Evolutionary conservation across 2,329 filamentous ascomycete species (phyloP).

Genomic region (Alternaria sp.): DNA sequence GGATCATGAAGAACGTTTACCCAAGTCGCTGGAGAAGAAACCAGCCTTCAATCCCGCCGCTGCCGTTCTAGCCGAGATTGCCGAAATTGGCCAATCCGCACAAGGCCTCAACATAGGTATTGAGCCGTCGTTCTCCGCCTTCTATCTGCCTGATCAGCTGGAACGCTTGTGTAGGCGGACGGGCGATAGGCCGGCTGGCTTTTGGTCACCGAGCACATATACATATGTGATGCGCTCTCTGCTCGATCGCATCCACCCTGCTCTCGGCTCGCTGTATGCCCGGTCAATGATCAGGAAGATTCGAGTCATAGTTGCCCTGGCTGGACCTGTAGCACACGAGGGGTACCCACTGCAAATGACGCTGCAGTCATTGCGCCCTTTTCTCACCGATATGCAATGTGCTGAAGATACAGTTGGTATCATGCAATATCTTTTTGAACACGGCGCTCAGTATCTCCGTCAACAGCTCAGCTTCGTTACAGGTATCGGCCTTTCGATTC

Average conservation of each 20-base stretch:
- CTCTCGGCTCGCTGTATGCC: conserved; percentile 84
- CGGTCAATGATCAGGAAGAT: conserved; percentile 88
- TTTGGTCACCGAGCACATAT: conserved; percentile 80
- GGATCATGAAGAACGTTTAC: conserved; percentile 40
- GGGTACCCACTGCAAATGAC: conserved; percentile 92
- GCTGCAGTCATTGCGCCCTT: conserved; percentile 77
- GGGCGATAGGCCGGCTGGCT: conserved; percentile 61
- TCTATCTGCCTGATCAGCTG: conserved; percentile 76
- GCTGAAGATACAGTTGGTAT: conserved; percentile 90
- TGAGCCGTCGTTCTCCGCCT: conserved; percentile 84
- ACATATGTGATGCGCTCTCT: conserved; percentile 77
- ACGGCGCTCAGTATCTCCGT: conserved; percentile 69
- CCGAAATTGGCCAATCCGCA: conserved; percentile 68
- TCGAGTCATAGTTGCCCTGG: conserved; percentile 78
- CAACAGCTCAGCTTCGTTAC: conserved; percentile 76
- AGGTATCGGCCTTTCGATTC: conserved; percentile 77
- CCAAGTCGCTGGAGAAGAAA: conserved; percentile 63
- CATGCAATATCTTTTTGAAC: conserved; percentile 78
- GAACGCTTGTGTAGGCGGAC: conserved; percentile 77
- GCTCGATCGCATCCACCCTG: conserved; percentile 79
- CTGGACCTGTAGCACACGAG: conserved; percentile 72
- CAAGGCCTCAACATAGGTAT: conserved; percentile 75
- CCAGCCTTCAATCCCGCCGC: conserved; percentile 65
- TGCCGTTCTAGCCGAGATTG: conserved; percentile 72
- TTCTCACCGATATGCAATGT: conserved; percentile 82